phyloP scores from a whole-genome alignment of 768 basidiomycete species.

The Auriscalpium microsporum region DNA sequence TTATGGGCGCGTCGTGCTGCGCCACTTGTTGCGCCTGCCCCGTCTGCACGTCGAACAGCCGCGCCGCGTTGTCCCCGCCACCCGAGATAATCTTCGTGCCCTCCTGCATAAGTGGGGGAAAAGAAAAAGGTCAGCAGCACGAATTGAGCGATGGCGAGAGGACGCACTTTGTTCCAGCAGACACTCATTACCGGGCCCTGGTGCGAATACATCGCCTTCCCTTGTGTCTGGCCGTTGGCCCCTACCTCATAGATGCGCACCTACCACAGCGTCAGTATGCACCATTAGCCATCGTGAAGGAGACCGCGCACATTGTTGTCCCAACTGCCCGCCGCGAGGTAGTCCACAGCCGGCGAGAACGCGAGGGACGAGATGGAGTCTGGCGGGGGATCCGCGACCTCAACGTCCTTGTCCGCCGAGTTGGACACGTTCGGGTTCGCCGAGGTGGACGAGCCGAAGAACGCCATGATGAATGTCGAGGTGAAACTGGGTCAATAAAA shows the following conservation, averaged over 20 bases:
- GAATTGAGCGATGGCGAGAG: background rate
- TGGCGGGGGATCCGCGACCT: constrained; percentile 69
- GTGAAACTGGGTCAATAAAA: background rate
- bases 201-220: constrained; percentile 86
- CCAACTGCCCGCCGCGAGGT: constrained; percentile 91
- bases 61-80: constrained; percentile 92
- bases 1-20: constrained; percentile 85
- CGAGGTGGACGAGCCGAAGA: constrained; percentile 29
- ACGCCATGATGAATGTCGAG: constrained; percentile 27
- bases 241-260: constrained; percentile 91
- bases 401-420: constrained; percentile 64
- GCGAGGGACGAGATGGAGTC: constrained; percentile 83
- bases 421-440: constrained; percentile 28
- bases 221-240: constrained; percentile 68
- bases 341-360: constrained; percentile 81
- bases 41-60: constrained; percentile 84
- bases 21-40: constrained; percentile 79
- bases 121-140: background rate
- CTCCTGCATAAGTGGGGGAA: constrained; percentile 41
- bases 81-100: constrained; percentile 88
- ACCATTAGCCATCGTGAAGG: constrained; percentile 6
- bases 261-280: constrained; percentile 28
- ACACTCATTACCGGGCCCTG: constrained; percentile 84
- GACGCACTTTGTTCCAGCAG: constrained; percentile 82
- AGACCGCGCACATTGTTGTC: constrained; percentile 65